Base-by-base conservation (phyloP, 805 yeast species). In the Lipomyces mesembrius region DNA sequence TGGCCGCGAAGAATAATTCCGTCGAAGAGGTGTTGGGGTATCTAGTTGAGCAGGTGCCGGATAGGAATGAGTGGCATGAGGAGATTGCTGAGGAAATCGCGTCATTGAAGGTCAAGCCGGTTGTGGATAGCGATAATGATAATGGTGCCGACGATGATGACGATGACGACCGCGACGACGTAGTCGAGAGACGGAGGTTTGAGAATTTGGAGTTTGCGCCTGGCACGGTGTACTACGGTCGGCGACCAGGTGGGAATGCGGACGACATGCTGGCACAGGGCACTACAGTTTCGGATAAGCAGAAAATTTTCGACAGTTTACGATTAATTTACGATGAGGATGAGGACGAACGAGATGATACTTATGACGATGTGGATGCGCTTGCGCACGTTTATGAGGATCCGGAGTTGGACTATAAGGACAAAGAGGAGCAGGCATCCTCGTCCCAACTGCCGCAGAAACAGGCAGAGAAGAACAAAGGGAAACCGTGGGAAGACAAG, bases 361-460 rank as follows among this genome's bases (percentile, higher is more conserved):
- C 74, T 3, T 73, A 75, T 49, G 80, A 76, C n/a, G 81, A 77
- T 20, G 74, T 73, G 20, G 80, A 75, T 43, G 80, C 69, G 17
- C 59, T 59, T 20, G 39, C 75, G 11, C 71, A 72, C 11, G 66
- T 55, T 2, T 60, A 52, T 25, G 68, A 65, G 46, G 39, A 59
- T 20, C 68, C 68, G 7, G 27, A 56, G n/a, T 17, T 20, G 27
- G 59, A 32, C 27, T n/a, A 25, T 14, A 27, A 22, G n/a, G 32
- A 22, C 32, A 27, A 52, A 27, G 32, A 52, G 9, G 55, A 52
- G 8, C 32, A 52, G 32, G 32, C 17, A 14, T 25, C 55, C 27
- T 6, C 55, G 32, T 22, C 55, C 17, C 32, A 11, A 14, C 14
- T 9, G 34, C 6, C 14, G 17, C 17, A n/a, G 55, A 22, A 14